A percentile compares a stretch with the other conserved stretches of the same genome.
phyloP scores from a whole-genome alignment of 2,329 filamentous ascomycete genomes.

The Blastomyces emzantsi region DNA sequence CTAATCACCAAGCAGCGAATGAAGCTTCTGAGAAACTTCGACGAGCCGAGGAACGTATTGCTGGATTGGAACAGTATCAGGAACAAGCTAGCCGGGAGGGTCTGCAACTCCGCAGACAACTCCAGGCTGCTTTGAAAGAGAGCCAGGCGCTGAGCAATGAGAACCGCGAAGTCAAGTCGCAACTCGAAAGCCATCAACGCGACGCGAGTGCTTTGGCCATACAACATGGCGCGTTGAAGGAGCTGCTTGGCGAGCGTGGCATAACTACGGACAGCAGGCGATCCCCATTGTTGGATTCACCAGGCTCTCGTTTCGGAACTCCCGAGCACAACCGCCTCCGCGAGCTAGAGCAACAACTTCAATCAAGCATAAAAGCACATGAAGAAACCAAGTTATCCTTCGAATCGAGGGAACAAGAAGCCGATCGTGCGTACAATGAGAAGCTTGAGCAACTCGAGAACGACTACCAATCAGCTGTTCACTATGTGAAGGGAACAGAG shows the following conservation, averaged over 20 bases:
- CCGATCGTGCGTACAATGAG: slow-evolving; percentile 82
- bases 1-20: slow-evolving; percentile 84
- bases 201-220: slow-evolving; percentile 91
- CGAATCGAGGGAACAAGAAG: slow-evolving; percentile 71
- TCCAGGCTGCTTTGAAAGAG: slow-evolving; percentile 76
- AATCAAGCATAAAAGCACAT: slow-evolving; percentile 65
- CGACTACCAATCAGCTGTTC: slow-evolving; percentile 94
- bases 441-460: slow-evolving; percentile 91
- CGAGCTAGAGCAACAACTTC: slow-evolving; percentile 82
- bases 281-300: slow-evolving; percentile 62
- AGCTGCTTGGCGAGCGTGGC: slow-evolving; percentile 80
- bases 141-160: slow-evolving; percentile 70
- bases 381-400: slow-evolving; percentile 75
- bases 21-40: slow-evolving; percentile 78
- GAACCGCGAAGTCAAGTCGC: slow-evolving; percentile 72
- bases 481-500: slow-evolving; percentile 96
- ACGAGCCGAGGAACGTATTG: slow-evolving; percentile 90
- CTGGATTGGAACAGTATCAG: slow-evolving; percentile 91
- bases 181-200: slow-evolving; percentile 75
- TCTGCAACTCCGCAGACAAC: slow-evolving; percentile 76
- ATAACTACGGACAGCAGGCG: slow-evolving; percentile 64
- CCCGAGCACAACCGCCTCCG: slow-evolving; percentile 71
- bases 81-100: slow-evolving; percentile 94
- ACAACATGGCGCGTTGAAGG: slow-evolving; percentile 87
- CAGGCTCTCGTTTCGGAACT: slow-evolving; percentile 63